Conservation (phyloP, 345 rosid genomes). For the Arabidopsis arenosa region DNA sequence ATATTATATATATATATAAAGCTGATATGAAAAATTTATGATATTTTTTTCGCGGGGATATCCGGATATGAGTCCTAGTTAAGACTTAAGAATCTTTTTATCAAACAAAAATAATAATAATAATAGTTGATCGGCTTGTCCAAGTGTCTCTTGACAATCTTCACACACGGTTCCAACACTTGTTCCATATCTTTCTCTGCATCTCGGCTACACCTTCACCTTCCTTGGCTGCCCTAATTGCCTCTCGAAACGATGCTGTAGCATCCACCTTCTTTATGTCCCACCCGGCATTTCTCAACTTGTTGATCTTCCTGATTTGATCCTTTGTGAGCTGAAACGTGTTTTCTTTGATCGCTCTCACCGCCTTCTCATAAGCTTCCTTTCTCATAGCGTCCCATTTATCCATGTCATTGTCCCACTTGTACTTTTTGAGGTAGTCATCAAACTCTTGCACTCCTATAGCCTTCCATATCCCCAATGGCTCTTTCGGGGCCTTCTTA, state of each 20-base stretch:
- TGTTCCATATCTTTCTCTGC: constrained; percentile 28
- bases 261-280: constrained; percentile 64
- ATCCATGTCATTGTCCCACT: constrained; percentile 37
- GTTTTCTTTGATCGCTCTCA: constrained; percentile 58
- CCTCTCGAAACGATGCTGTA: constrained; percentile 49
- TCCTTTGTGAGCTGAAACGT: constrained; percentile 55
- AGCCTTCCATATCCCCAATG: constrained; percentile 58
- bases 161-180: constrained; percentile 21
- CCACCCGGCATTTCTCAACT: constrained; percentile 61
- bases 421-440: constrained; percentile 38
- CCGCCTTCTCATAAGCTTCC: constrained; percentile 51
- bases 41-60: background rate
- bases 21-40: too few relatives aligned
- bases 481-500: constrained; percentile 35
- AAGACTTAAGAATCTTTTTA: too few relatives aligned
- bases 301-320: constrained; percentile 65
- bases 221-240: constrained; percentile 1
- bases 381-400: constrained; percentile 14
- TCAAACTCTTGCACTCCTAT: constrained; percentile 77
- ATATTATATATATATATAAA: too few relatives aligned
- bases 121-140: too few relatives aligned
- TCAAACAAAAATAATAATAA: too few relatives aligned
- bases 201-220: background rate
- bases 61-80: too few relatives aligned
- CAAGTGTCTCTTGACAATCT: background rate